Conservation (phyloP, 2,329 filamentous ascomycete genomes). For the Colletotrichum chrysophilum region DNA sequence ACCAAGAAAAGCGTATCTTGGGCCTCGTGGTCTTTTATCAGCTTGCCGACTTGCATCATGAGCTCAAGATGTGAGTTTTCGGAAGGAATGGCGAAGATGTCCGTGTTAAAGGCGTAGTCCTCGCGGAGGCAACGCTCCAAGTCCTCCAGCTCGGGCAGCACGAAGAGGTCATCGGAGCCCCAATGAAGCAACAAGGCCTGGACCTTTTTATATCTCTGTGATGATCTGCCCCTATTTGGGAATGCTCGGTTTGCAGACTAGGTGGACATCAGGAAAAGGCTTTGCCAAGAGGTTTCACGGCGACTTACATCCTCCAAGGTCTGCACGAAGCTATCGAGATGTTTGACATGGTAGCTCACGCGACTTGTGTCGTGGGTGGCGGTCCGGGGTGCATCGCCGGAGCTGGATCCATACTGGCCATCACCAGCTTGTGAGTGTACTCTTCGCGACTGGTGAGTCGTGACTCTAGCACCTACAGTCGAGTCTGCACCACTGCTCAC, state of each 20-base stretch:
- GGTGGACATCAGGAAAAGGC: not conserved
- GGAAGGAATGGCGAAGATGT: constrained; percentile 63
- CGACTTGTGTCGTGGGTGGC: constrained; percentile 64
- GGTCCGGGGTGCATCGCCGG: constrained; percentile 41
- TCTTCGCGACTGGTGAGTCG: constrained; percentile 9
- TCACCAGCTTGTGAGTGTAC: constrained; percentile 16
- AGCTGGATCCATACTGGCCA: constrained; percentile 49
- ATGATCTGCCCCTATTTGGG: constrained; percentile 57
- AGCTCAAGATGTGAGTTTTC: constrained; percentile 63
- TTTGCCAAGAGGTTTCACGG: not conserved
- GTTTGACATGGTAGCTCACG: constrained; percentile 63
- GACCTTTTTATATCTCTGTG: constrained; percentile 61
- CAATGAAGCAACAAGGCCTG: constrained; percentile 61
- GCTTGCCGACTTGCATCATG: constrained; percentile 60
- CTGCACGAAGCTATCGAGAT: constrained; percentile 58
- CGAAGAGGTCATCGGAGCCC: constrained; percentile 63
- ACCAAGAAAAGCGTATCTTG: constrained; percentile 61
- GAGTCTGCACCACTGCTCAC: constrained; percentile 53
- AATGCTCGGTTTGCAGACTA: constrained; percentile 62
- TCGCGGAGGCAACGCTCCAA: constrained; percentile 59
- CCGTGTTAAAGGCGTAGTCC: constrained; percentile 62
- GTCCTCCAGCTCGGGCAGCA: constrained; percentile 62
- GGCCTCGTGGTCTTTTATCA: constrained; percentile 62
- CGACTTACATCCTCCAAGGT: constrained; percentile 58
- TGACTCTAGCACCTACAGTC: constrained; percentile 44